Evolutionary conservation across 2,329 filamentous ascomycete species (phyloP).

Genomic region (Fusarium transvaalense): DNA sequence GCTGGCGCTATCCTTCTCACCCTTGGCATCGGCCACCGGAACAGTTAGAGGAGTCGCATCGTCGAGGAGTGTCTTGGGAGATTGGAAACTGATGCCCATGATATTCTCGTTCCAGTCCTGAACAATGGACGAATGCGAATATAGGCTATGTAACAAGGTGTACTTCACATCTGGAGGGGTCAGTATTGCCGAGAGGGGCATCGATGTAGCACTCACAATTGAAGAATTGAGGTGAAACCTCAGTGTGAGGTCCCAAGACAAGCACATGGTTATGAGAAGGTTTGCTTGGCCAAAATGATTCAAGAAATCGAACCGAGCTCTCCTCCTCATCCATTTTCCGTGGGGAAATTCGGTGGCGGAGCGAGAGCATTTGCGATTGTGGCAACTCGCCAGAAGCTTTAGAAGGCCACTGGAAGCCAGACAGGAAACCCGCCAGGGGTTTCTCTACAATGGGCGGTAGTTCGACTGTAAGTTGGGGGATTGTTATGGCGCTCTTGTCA

Average conservation of each 20-base stretch:
- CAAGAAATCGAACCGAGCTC: slow-evolving; percentile 80
- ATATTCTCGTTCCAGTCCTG: slow-evolving; percentile 67
- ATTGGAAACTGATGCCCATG: slow-evolving; percentile 83
- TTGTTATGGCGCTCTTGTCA: slow-evolving; percentile 77
- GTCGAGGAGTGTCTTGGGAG: slow-evolving; percentile 74
- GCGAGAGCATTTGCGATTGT: slow-evolving; percentile 68
- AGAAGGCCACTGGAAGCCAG: slow-evolving; percentile 76
- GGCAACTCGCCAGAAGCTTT: slow-evolving; percentile 52
- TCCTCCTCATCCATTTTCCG: slow-evolving; percentile 73
- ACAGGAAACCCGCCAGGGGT: slow-evolving; percentile 72
- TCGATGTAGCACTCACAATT: slow-evolving; percentile 68
- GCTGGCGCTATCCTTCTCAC: slow-evolving; percentile 51
- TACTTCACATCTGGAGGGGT: slow-evolving; percentile 75
- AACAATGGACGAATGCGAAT: slow-evolving; percentile 66
- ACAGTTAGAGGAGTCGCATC: slow-evolving; percentile 67
- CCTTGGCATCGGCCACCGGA: slow-evolving; percentile 51
- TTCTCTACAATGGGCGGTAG: slow-evolving; percentile 78
- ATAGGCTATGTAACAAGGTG: slow-evolving; percentile 79
- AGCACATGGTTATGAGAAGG: slow-evolving; percentile 78
- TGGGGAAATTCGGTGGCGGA: slow-evolving; percentile 79
- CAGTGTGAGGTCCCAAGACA: slow-evolving; percentile 83
- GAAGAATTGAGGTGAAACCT: slow-evolving; percentile 84
- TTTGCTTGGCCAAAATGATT: slow-evolving; percentile 86
- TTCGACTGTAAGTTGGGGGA: slow-evolving; percentile 86
- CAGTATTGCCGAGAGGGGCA: slow-evolving; percentile 16